These are phyloP conservation scores for Epithemia pelagica DNA, from an alignment of 108 stramenopile species.

Conservation along the genomic window DNA sequence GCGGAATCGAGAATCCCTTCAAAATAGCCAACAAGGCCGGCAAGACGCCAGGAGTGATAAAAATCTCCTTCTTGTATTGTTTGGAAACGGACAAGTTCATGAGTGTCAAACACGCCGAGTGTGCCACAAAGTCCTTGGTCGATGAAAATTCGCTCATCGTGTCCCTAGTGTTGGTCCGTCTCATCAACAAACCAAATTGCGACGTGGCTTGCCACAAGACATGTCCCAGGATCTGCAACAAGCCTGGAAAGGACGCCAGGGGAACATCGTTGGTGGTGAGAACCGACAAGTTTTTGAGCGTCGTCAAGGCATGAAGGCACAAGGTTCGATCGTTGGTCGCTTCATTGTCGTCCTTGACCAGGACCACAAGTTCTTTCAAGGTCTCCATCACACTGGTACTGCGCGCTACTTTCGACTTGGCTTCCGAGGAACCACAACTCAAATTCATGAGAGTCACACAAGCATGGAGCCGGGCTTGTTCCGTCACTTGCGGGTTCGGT, in stretches of 20 bases:
- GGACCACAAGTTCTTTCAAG: neutral
- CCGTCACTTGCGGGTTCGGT: slow-evolving; percentile 18
- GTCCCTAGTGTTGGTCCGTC: slow-evolving; percentile 34
- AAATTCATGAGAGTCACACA: slow-evolving; percentile 89
- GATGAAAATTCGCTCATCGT: slow-evolving; percentile 34
- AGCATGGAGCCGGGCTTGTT: slow-evolving; percentile 79
- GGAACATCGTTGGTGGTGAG: slow-evolving; percentile 78
- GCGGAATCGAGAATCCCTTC: too few relatives aligned
- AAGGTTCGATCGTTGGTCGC: too few relatives aligned
- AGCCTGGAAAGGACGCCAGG: slow-evolving; percentile 62
- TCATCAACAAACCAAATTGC: slow-evolving; percentile 63
- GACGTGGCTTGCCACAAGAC: slow-evolving; percentile 70
- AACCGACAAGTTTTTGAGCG: neutral
- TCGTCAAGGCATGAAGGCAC: neutral
- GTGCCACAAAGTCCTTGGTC: slow-evolving; percentile 74
- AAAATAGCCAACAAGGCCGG: slow-evolving; percentile 83
- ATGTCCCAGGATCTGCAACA: slow-evolving; percentile 78
- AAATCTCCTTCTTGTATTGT: slow-evolving; percentile 80
- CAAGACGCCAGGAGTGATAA: slow-evolving; percentile 81
- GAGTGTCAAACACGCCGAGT: slow-evolving; percentile 77
- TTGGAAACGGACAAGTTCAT: slow-evolving; percentile 87
- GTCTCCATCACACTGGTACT: neutral
- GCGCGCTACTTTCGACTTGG: slow-evolving; percentile 42
- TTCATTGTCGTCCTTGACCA: neutral
- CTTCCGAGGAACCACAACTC: slow-evolving; percentile 66